Evolutionary conservation across 495 filamentous ascomycete species (phyloP).

Genomic region (Aspergillus ellipticus): DNA sequence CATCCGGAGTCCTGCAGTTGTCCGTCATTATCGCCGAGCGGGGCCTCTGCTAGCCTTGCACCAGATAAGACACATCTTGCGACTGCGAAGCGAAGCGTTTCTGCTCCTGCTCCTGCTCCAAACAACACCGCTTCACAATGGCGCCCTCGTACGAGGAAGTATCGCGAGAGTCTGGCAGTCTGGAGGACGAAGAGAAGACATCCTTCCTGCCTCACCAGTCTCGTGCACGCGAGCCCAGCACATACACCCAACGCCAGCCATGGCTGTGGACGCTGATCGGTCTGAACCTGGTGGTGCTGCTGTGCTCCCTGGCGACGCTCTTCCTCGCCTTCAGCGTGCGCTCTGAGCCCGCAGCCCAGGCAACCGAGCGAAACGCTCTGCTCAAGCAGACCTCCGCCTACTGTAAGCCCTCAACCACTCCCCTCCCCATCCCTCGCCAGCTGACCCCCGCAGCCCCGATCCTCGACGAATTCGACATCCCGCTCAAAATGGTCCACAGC

Average conservation of each 20-base stretch:
- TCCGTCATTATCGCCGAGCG: too few relatives aligned
- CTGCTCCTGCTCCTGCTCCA: too few relatives aligned
- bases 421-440: background rate
- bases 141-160: background rate
- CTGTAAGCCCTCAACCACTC: background rate
- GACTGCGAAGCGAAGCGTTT: too few relatives aligned
- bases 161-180: background rate
- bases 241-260: background rate
- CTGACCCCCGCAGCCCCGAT: background rate
- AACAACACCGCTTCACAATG: too few relatives aligned
- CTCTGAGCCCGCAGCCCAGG: background rate
- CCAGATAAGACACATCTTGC: too few relatives aligned
- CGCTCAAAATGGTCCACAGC: background rate
- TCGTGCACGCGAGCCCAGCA: background rate
- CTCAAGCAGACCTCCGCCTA: background rate
- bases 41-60: too few relatives aligned
- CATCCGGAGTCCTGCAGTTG: too few relatives aligned
- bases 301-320: background rate
- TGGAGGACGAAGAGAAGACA: background rate
- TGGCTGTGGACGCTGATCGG: background rate
- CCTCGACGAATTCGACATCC: background rate
- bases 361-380: background rate
- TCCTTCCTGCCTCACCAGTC: background rate
- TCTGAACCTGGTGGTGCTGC: background rate
- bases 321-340: background rate